Conservation (phyloP, 768 basidiomycete genomes). For the Lactifluus echinatus region DNA sequence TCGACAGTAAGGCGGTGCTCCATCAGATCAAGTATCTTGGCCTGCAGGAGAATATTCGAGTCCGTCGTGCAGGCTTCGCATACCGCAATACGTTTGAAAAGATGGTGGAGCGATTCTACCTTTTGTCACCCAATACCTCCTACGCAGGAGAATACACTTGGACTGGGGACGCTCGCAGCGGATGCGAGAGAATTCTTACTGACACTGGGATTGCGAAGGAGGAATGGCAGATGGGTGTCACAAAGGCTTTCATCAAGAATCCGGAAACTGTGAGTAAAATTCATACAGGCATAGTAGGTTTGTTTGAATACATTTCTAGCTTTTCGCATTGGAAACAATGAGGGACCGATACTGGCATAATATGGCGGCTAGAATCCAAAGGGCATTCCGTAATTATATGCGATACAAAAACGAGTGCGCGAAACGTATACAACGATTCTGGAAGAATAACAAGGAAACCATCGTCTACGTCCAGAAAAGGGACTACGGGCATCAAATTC, state of each 20-base stretch:
- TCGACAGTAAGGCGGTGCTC: constrained; percentile 88
- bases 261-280: constrained; percentile 75
- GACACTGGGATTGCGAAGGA: constrained; percentile 95
- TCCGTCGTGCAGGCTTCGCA: constrained; percentile 94
- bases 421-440: constrained; percentile 91
- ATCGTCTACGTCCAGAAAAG: constrained; percentile 83
- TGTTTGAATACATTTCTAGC: constrained; percentile 35
- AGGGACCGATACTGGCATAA: constrained; percentile 99
- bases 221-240: constrained; percentile 99
- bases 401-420: constrained; percentile 95
- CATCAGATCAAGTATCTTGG: constrained; percentile 99
- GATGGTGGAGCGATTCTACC: constrained; percentile 97
- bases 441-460: constrained; percentile 96
- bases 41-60: constrained; percentile 95
- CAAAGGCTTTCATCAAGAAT: constrained; percentile 99
- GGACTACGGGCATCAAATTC: constrained; percentile 91
- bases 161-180: constrained; percentile 83
- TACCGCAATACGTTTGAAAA: constrained; percentile 98
- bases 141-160: constrained; percentile 99
- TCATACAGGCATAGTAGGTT: not conserved
- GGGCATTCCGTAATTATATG: constrained; percentile 93
- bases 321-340: constrained; percentile 98
- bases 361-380: constrained; percentile 95
- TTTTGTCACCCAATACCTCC: constrained; percentile 89
- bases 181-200: constrained; percentile 84